These are phyloP conservation scores for Linanthus parryae DNA, from an alignment of 148 eudicot genomes.

Conservation along the genomic window DNA sequence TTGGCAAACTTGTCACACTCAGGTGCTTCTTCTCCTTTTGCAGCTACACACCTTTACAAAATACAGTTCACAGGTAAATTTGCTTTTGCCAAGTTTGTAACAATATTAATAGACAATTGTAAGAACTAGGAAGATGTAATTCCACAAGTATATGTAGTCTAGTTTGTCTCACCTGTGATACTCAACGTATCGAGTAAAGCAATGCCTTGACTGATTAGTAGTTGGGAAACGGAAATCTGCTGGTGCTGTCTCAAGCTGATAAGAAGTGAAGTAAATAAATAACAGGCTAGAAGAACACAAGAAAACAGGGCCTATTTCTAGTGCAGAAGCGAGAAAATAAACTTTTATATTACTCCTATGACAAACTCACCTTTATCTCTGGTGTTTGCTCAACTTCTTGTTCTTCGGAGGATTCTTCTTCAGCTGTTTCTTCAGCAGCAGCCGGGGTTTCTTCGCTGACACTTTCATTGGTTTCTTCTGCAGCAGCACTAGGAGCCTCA, in stretches of 20 bases:
- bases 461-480: conserved; percentile 40
- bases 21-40: conserved; percentile 48
- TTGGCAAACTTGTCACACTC: conserved; percentile 55
- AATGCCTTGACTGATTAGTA: conserved; percentile 92
- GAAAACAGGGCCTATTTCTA: neutral
- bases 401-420: conserved; percentile 33
- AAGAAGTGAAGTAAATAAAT: conserved; percentile 8
- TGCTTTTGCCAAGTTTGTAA: too few species aligned
- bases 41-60: conserved; percentile 38
- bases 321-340: neutral
- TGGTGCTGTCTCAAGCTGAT: conserved; percentile 89
- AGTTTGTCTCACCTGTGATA: conserved; percentile 63
- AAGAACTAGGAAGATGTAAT: too few species aligned
- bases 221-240: conserved; percentile 97
- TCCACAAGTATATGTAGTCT: too few species aligned
- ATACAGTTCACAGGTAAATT: conserved; percentile 1
- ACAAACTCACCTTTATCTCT: conserved; percentile 54
- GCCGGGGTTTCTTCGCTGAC: conserved; percentile 38
- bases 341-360: neutral
- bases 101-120: too few species aligned
- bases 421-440: too few species aligned
- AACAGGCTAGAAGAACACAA: neutral
- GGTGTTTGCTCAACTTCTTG: conserved; percentile 55
- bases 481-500: conserved; percentile 29
- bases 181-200: conserved; percentile 89